Evolutionary conservation across 2,329 filamentous ascomycete genomes (phyloP), one percentile per base, ranked within the genome.

Genomic region (Lecanosticta acicola): DNA sequence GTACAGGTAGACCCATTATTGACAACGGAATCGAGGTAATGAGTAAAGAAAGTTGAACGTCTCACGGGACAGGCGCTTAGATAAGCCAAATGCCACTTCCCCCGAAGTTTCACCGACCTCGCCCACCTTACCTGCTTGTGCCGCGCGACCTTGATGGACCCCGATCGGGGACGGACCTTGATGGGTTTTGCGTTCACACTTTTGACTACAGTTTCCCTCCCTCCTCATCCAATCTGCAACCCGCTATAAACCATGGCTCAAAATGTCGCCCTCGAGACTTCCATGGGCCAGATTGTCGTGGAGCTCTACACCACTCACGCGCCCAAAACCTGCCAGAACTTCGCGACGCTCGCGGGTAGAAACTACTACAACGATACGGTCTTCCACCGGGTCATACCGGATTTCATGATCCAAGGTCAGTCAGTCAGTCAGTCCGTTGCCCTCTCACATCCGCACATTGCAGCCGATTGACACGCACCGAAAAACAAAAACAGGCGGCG

Each of bases 241-340:
- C 20, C 26, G 13, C 17, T n/a, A 5, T 34, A 13, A 17, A 65
- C 35, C 19, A 91, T 93, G 87, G 75, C 85, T 20, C 89, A 85
- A 48, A 81, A 87, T 59, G 79, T 96, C 48, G 72, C 82, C 8
- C 78, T 96, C 41, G 86, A 94, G 57, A 96, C 91, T 47, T 83
- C 84, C 45, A 87, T 95, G 84, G 89, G 93, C 66, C 78, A 79
- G 37, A 84, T 98, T 65, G 80, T 79, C 48, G 69, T 97, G 53
- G 93, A 98, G 71, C 86, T 98, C 49, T 97, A 97, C 80, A 84
- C 79, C 41, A 68, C 78, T 19, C 90, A 97, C 71, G 91, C 91
- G 14, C 91, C 93, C 32, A 87, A 59, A 41, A 65, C 64, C 8
- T 66, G 62, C 56, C 54, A 64, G 35, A 67, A 97, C 76, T 97